phyloP scores from a whole-genome alignment of 1,284 basidiomycete species.

The Austroboletus rostrupii region DNA sequence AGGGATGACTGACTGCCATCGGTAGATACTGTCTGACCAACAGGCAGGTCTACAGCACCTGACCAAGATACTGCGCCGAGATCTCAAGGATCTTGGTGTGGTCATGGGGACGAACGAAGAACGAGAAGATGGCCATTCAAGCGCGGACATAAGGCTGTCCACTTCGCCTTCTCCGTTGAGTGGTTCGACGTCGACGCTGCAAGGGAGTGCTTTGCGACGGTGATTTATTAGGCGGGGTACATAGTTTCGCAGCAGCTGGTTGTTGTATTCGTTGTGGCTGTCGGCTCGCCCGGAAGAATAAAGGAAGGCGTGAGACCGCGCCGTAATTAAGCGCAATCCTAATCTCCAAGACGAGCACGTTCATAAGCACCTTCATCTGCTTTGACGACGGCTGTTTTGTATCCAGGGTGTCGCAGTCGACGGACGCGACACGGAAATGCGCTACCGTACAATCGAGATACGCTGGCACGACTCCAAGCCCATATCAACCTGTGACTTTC shows the following conservation, averaged over 20 bases:
- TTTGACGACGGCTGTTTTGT: conserved; percentile 2
- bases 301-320: conserved; percentile 23
- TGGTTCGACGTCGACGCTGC: conserved; percentile 33
- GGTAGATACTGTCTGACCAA: conserved; percentile 72
- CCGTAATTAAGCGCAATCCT: conserved; percentile 8
- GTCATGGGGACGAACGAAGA: conserved; percentile 54
- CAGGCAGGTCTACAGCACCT: conserved; percentile 79
- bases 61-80: conserved; percentile 67
- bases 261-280: conserved; percentile 2
- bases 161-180: conserved; percentile 25
- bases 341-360: conserved; percentile 7
- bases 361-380: conserved; percentile 5
- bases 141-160: conserved; percentile 22
- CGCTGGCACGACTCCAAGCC: conserved; percentile 95
- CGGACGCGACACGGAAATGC: conserved; percentile 45
- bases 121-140: conserved; percentile 27
- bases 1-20: conserved; percentile 6
- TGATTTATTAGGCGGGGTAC: conserved; percentile 7
- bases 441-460: conserved; percentile 82
- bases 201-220: conserved; percentile 35
- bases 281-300: conserved; percentile 8
- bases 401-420: neutral
- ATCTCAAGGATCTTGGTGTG: conserved; percentile 67
- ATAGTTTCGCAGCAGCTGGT: conserved; percentile 2
- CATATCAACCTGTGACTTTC: conserved; percentile 93